Evolutionary conservation across 306 rosid genomes (phyloP).

Genomic region (Echinosophora koreensis): DNA sequence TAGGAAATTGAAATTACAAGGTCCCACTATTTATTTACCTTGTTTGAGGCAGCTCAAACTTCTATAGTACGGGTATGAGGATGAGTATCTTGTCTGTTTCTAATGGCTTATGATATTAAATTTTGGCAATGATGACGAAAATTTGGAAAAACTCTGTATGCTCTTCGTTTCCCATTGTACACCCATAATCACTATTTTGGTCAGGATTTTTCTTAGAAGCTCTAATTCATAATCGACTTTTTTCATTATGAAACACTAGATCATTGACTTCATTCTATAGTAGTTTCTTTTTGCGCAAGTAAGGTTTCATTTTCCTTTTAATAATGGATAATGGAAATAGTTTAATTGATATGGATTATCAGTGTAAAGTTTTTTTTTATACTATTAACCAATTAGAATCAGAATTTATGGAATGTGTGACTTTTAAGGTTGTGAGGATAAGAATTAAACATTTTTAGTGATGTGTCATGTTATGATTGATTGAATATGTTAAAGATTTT

Average conservation of each 20-base stretch:
- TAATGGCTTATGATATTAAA: background rate
- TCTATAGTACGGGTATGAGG: slow-evolving; percentile 1
- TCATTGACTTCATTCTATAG: background rate
- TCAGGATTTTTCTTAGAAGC: background rate
- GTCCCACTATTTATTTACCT: slow-evolving; percentile 41
- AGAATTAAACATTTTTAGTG: too few relatives aligned
- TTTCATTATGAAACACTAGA: background rate
- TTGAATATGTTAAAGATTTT: too few relatives aligned
- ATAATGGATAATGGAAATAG: background rate
- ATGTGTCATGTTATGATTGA: too few relatives aligned
- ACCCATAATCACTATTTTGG: background rate
- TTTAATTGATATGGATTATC: too few relatives aligned
- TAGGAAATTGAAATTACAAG: slow-evolving; percentile 1
- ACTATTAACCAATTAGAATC: too few relatives aligned
- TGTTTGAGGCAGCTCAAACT: slow-evolving; percentile 20
- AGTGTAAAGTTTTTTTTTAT: too few relatives aligned
- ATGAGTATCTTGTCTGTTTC: background rate
- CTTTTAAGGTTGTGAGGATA: too few relatives aligned
- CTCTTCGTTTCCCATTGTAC: background rate
- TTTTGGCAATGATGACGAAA: slow-evolving; percentile 13
- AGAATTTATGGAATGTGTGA: too few relatives aligned
- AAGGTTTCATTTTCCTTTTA: background rate
- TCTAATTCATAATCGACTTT: background rate
- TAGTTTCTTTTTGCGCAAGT: background rate
- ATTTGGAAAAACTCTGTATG: background rate